Evolutionary conservation across 768 basidiomycete species (phyloP).

Genomic region (Tricholomella constricta): DNA sequence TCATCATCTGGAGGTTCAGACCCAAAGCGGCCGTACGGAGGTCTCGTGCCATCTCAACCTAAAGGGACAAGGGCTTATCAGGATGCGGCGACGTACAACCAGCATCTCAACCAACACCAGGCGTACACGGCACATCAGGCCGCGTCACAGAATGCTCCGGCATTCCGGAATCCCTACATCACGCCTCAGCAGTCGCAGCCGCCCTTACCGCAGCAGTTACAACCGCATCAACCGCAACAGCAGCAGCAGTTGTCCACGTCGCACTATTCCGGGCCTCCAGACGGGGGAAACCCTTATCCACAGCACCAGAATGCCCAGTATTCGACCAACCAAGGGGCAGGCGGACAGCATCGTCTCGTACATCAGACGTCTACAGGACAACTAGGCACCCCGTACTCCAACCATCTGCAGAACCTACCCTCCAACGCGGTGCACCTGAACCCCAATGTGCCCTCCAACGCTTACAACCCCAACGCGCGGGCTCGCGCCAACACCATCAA

Average conservation of each 20-base stretch:
- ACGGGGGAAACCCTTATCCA: conserved; percentile 31
- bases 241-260: conserved; percentile 34
- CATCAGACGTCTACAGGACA: conserved; percentile 56
- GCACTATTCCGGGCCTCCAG: conserved; percentile 33
- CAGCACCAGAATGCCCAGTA: conserved; percentile 40
- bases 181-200: conserved; percentile 45
- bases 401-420: conserved; percentile 32
- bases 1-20: conserved; percentile 43
- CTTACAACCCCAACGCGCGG: conserved; percentile 71
- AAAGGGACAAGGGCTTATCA: conserved; percentile 85
- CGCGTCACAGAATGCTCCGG: conserved; percentile 68
- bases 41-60: conserved; percentile 85
- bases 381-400: conserved; percentile 38
- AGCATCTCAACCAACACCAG: conserved; percentile 93
- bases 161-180: conserved; percentile 83
- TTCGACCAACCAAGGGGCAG: conserved; percentile 33
- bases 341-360: conserved; percentile 42
- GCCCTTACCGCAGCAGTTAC: conserved; percentile 30
- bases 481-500: conserved; percentile 92
- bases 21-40: conserved; percentile 90
- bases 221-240: conserved; percentile 39
- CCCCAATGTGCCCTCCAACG: conserved; percentile 61
- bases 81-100: conserved; percentile 93
- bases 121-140: conserved; percentile 87
- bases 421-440: conserved; percentile 39